Evolutionary conservation across 257 asterid species (phyloP), one percentile per base, ranked within the genome.

Genomic region (Datura wrightii): DNA sequence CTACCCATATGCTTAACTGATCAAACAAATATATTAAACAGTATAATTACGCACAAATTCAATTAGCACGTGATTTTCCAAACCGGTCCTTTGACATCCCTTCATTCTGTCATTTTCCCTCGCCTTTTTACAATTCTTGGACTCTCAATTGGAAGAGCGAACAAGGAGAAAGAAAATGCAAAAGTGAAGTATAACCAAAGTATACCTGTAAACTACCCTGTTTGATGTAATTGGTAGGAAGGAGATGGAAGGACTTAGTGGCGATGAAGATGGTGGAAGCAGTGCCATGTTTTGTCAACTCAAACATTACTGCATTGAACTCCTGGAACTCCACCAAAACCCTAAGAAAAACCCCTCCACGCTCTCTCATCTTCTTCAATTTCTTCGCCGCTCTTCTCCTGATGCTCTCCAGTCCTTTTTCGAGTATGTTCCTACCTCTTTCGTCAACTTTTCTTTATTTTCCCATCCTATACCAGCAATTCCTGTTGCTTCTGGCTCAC

Each of bases 301-400:
- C 84, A 97, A 93, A 86, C 91, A 80, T 63, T 69, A 79, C 87
- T 91, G 93, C 82, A 84, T 95, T 54, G 90, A 90, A 89, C 71
- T 97, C 46, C 88, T 97, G 66, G 93, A 90, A 79, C 94, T 93
- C 74, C 88, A 87, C 63, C 95, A 91, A 82, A 91, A 89, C 88
- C 92, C 98, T 37, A 84, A 85, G 55, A 89, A 84, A 16, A 79
- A 83, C 70, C 83, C 83, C 59, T 84, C 94, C 2, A 84, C 87
- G 71, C 85, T 92, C 50, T 71, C 92, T 84, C 91, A 86, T 82
- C 89, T 95, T 53, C 97, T 91, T 71, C 92, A 78, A 48, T 88
- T 94, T 78, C 94, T 97, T 58, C 96, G 85, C 74, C 89, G 87
- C 36, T 90, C 94, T 44, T 65, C 95, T 66, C 71, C 95, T 15